Evolutionary conservation across 2,329 filamentous ascomycete species (phyloP).

Genomic region (Hypoxylon rubiginosum): DNA sequence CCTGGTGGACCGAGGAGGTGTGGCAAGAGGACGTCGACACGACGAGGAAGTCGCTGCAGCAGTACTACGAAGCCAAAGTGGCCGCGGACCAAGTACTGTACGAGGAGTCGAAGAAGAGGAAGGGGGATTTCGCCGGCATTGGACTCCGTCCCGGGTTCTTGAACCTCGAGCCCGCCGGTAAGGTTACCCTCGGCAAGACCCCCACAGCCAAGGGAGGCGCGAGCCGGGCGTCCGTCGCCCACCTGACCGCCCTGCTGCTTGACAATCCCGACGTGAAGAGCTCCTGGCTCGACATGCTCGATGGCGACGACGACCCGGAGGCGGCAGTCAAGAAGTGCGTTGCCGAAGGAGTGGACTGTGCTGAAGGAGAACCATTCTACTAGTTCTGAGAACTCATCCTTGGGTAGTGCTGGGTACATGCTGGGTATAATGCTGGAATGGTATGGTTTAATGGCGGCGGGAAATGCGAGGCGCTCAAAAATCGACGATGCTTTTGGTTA

Average conservation of each 20-base stretch:
- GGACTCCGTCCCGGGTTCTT: constrained; percentile 66
- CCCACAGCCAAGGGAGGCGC: constrained; percentile 56
- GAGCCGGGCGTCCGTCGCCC: constrained; percentile 71
- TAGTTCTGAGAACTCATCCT: constrained; percentile 43
- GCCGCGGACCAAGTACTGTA: constrained; percentile 71
- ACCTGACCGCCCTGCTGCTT: constrained; percentile 68
- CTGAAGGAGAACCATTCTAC: constrained; percentile 64
- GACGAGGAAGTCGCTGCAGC: constrained; percentile 60
- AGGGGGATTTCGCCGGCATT: constrained; percentile 62
- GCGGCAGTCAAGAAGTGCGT: constrained; percentile 64
- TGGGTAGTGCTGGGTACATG: not conserved
- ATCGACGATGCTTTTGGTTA: not conserved
- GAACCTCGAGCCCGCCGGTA: constrained; percentile 63
- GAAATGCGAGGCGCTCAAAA: not conserved
- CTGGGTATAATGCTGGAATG: no score
- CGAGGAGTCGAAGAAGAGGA: constrained; percentile 58
- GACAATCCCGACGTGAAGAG: constrained; percentile 62
- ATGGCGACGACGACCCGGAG: constrained; percentile 64
- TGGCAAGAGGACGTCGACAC: constrained; percentile 60
- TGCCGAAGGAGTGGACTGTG: constrained; percentile 63
- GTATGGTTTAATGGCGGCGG: not conserved
- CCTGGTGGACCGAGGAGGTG: constrained; percentile 66
- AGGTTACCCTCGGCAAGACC: constrained; percentile 63
- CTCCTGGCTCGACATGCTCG: constrained; percentile 68
- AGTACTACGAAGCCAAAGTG: constrained; percentile 72